Evolutionary conservation across 225 moss, liverwort and hornwort genomes (phyloP).

Genomic region (Neckera pumila): DNA sequence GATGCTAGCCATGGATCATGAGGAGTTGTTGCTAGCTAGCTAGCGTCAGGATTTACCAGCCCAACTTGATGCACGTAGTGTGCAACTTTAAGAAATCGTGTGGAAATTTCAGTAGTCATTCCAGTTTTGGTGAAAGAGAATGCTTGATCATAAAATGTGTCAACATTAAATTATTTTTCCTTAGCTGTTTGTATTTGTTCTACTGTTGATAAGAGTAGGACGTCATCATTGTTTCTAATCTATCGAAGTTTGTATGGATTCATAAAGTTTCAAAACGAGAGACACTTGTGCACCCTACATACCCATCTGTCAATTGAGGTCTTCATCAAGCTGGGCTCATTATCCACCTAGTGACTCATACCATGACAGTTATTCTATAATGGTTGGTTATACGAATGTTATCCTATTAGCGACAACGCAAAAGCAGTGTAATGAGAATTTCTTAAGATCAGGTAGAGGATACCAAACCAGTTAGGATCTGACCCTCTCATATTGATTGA

Average conservation of each 20-base stretch:
- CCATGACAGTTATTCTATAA: background rate
- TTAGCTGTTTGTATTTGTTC: background rate
- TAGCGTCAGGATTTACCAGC: conserved; percentile 8
- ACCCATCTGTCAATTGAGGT: background rate
- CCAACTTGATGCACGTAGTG: conserved; percentile 6
- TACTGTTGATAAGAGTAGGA: background rate
- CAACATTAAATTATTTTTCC: background rate
- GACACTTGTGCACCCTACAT: background rate
- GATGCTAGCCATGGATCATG: background rate
- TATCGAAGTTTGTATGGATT: background rate
- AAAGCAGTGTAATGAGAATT: background rate
- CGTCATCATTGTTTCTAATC: background rate
- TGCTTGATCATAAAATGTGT: conserved; percentile 5
- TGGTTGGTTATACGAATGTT: background rate
- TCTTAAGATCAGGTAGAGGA: background rate
- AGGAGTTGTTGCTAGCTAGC: background rate
- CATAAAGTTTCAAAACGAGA: background rate
- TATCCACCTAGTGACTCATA: background rate
- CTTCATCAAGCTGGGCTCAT: background rate
- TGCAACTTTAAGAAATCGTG: background rate
- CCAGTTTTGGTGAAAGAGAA: conserved; percentile 30
- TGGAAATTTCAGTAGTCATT: background rate
- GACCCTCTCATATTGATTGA: background rate
- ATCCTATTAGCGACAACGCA: background rate
- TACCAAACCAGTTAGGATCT: background rate